Base-by-base conservation (phyloP, 768 basidiomycete genomes). In the Serendipita vermifera region DNA sequence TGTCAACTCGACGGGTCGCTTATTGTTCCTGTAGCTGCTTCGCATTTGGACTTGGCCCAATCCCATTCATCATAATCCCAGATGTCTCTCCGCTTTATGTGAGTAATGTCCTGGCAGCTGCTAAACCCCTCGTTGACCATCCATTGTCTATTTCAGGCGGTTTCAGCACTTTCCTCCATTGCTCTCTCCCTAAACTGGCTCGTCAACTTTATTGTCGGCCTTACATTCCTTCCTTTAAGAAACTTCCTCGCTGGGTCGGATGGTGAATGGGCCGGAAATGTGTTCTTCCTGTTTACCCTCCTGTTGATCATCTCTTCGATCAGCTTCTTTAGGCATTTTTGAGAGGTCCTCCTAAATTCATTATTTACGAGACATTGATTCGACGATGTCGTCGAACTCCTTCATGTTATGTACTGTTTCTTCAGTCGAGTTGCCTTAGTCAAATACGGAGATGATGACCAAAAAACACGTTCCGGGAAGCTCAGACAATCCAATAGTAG, bases 11-110 rank as follows among this genome's bases (percentile, higher is more conserved):
- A n/a, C n/a, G n/a, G n/a, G n/a, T n/a, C n/a, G n/a, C n/a, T n/a
- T n/a, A n/a, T n/a, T n/a, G n/a, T n/a, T n/a, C 57, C 33, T 48
- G 43, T 57, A 87, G 87, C 69, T 85, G 87, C 0, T 97, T 93
- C 68, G 87, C 92, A 1, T 69, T 85, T 32, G 94, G 93, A 2
- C 75, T 97, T 15, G 94, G 94, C 1, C 92, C 94, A 1, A 71
- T 97, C 32, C 93, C 94, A 0, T 98, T 92, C 64, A 81, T 98
- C 35, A 82, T 97, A 67, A 82, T 94, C 31, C 82, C 91, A 14
- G 92, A 97, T 64, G 80, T 96, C 20, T 84, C 91, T 2, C 90
- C 90, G 1, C 68, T 77, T 51, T 77, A 85, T 62, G 89, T 85
- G 66, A 59, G 86, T 73, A n/a, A 1, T 11, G 14, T 31, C 22